Evolutionary conservation across 1,139 yeast genomes (phyloP), one percentile per base, ranked within the genome.

Genomic region (Taphrina deformans): DNA sequence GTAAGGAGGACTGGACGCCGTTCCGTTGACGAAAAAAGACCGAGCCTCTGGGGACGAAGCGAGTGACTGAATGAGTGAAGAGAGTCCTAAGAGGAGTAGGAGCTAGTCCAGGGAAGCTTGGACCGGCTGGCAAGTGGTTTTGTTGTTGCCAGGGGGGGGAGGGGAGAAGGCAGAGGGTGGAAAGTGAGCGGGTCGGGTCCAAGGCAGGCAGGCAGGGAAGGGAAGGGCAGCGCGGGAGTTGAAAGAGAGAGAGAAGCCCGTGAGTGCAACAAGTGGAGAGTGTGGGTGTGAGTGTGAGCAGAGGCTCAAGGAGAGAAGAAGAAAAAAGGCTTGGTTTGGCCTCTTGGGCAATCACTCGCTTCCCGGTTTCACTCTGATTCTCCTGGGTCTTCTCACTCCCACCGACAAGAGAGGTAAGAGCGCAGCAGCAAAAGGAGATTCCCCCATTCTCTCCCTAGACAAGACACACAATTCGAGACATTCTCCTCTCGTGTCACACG

Each of bases 171-270:
- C 14, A 16, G 29, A 26, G 50, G 7, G 24, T 10, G 24, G 27
- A 9, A 7, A 9, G 40, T 14, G 40, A 12, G 52, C n/a, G n/a
- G n/a, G n/a, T n/a, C n/a, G n/a, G n/a, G n/a, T n/a, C n/a, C 2
- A 23, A 6, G 35, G 2, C 35, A 48, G 52, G 1, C 1, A 46
- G 18, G 18, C 35, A 14, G 18, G 10, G 31, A 2, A 24, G 18
- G 52, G 12, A 14, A 26, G 31, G 7, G 52, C 12, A 26, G 52
- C 14, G 52, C 33, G 52, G 21, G 52, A 26, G 52, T 10, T 7
- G 33, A 48, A 23, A 23, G 23, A 46, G 35, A n/a, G 52, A 46
- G 52, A 46, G 52, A 46, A n/a, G n/a, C n/a, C n/a, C n/a, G n/a
- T n/a, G n/a, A n/a, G n/a, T n/a, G n/a, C n/a, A n/a, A n/a, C n/a